phyloP scores from a whole-genome alignment of 805 yeast species.

The Candida multigemmis region DNA sequence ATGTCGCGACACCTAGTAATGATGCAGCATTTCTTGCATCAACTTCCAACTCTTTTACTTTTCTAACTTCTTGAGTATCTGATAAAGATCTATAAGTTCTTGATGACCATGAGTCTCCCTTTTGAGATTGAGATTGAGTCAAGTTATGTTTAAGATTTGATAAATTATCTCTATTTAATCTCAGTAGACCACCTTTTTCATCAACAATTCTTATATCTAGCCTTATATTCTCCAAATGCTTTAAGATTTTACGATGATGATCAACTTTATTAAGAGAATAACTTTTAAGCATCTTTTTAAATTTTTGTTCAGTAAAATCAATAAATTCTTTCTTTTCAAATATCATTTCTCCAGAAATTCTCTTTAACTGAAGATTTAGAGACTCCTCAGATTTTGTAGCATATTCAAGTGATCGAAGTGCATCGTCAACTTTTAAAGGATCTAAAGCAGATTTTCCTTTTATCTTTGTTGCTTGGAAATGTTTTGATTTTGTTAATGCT shows the following conservation, averaged over 20 bases:
- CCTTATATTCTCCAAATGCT: conserved; percentile 63
- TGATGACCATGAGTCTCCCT: conserved; percentile 38
- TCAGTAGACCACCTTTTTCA: conserved; percentile 68
- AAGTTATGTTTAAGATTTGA: conserved; percentile 35
- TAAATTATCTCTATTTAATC: conserved; percentile 68
- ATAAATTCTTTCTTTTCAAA: conserved; percentile 60
- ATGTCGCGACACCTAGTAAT: conserved; percentile 68
- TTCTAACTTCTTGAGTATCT: conserved; percentile 16
- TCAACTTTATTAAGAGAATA: conserved; percentile 69
- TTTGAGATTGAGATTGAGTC: conserved; percentile 31
- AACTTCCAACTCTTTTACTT: conserved; percentile 17
- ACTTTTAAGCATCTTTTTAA: conserved; percentile 46
- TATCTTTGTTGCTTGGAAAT: conserved; percentile 60
- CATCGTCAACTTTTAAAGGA: conserved; percentile 86
- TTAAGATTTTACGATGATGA: conserved; percentile 73
- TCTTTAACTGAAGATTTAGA: conserved; percentile 64
- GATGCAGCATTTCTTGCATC: conserved; percentile 84
- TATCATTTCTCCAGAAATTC: conserved; percentile 81
- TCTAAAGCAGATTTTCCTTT: conserved; percentile 68
- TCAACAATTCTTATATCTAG: conserved; percentile 69
- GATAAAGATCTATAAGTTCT: conserved; percentile 26
- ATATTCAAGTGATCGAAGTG: conserved; percentile 67
- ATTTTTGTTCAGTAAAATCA: conserved; percentile 44
- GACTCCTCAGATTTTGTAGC: conserved; percentile 73
- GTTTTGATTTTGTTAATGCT: conserved; percentile 58